Evolutionary conservation across 371 early-diverging fungal species (phyloP), one percentile per base, ranked within the genome.

Genomic region (Nematocida ausubeli): DNA sequence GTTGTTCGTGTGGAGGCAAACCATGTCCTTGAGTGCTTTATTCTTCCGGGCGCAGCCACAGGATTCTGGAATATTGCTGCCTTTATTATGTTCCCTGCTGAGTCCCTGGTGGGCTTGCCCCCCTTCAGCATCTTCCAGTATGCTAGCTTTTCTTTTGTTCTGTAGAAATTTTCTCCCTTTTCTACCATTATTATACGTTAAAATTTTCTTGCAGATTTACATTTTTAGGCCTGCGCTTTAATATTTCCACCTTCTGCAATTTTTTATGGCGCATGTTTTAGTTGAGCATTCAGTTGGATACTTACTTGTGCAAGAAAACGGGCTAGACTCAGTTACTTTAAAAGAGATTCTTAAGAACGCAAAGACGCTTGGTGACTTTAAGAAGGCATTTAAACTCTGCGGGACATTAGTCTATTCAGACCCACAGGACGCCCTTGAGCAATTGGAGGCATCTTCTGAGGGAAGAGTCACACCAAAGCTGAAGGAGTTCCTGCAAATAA

Each of bases 1-100:
- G 85, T 80, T 14, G 75, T 81, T 66, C 52, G 95, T 91, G 88
- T 96, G 91, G 85, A 90, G 87, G 93, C 93, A 86, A 97, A 98
- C 98, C 96, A 97, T 82, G 91, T 90, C 85, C 96, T 88, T 85
- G 93, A 90, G 68, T 97, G 93, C 68, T 92, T 91, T 24, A 97
- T 91, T 78, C 94, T 89, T 6, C 87, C 87, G 12, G 80, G 72
- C 26, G 91, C 91, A 7, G 90, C 90, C 34, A 89, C 87, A 12
- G 90, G 90, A 39, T 87, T 89, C 88, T 97, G 98, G 86, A 91
- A 98, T 34, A 87, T 88, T 16, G 96, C 99, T 4, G 90, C 92
- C 86, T 95, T 92, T 85, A 95, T 88, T 79, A 97, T 91, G 66
- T 92, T 89, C 70, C 98, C 99, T 73, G 90, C 87, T 63, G 89